Conservation (phyloP, 805 yeast genomes). For the Candida pseudofarinosa region DNA sequence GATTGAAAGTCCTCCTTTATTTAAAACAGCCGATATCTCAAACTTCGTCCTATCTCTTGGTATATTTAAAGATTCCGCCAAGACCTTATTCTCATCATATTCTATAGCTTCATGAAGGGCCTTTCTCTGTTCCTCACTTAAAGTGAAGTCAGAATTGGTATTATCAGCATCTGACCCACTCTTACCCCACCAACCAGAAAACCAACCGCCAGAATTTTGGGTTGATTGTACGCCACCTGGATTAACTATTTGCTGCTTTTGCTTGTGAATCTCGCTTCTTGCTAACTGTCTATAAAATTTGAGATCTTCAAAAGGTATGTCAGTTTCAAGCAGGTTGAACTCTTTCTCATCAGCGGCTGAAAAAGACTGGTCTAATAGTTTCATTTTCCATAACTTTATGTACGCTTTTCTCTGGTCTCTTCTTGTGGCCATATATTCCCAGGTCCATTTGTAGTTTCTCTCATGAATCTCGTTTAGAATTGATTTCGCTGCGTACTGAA, state of each 20-base stretch:
- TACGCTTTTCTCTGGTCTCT: constrained; percentile 71
- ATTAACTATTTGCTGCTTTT: constrained; percentile 47
- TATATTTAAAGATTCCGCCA: constrained; percentile 52
- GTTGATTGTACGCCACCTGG: constrained; percentile 16
- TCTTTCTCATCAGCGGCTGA: constrained; percentile 27
- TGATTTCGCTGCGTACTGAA: constrained; percentile 72
- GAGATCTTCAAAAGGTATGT: constrained; percentile 70
- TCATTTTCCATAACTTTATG: constrained; percentile 60
- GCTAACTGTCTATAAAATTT: constrained; percentile 83
- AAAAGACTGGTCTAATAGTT: constrained; percentile 36
- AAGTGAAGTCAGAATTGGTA: constrained; percentile 27
- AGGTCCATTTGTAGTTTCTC: constrained; percentile 75
- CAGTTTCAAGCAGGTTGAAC: constrained; percentile 53
- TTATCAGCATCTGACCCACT: constrained; percentile 22
- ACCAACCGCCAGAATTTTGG: constrained; percentile 51
- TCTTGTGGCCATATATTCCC: constrained; percentile 74
- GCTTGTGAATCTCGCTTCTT: constrained; percentile 58
- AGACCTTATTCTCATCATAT: constrained; percentile 61
- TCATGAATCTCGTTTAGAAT: constrained; percentile 80
- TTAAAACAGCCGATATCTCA: constrained; percentile 62
- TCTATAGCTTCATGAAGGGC: constrained; percentile 94
- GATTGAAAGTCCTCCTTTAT: constrained; percentile 74
- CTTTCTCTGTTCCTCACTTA: constrained; percentile 83
- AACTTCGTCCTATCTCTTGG: constrained; percentile 73
- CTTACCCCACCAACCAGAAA: constrained; percentile 59